Base-by-base conservation (phyloP, 768 basidiomycete species). In the Hydnomerulius pinastri region DNA sequence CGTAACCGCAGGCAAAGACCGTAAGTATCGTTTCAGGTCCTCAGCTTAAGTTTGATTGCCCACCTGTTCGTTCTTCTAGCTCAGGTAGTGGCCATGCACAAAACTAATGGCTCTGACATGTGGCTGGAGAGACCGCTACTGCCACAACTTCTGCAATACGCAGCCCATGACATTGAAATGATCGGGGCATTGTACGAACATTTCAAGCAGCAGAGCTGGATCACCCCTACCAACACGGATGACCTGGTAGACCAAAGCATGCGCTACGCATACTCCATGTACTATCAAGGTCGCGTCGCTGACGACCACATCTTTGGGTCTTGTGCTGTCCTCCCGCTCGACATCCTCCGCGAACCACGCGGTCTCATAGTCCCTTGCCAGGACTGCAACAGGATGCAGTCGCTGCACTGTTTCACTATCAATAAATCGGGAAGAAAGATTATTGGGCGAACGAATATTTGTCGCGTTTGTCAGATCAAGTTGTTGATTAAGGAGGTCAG, bases 131-230 rank as follows among this genome's bases (percentile, higher is more conserved):
- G 76, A 6, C 76, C 76, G 1, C 65, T 77, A 32, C n/a, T 60
- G 5, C 33, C 63, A 1, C 59, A 64, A 12, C 66, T 77, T 25
- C 63, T 75, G 21, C 59, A 63, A 15, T 77, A 77, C 29, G 75
- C 76, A 2, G 73, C 74, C 5, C 69, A 71, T 51, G 76, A 77
- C 58, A 70, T 76, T 40, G 63, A 65, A 25, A 63, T 75, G 50
- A 71, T 77, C 46, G 63, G 58, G 10, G 51, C 60, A 2, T 64
- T 77, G 20, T 71, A 72, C 56, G 57, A 63, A 5, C 56, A 68
- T 40, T 76, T 77, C 49, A 53, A 53, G 8, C 11, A 53, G 29
- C n/a, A 50, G 7, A 43, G 44, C 0, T 67, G 66, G 64, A 64
- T 67, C 44, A 68, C 56, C 0, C 18, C 42, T 1, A 2, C 3